phyloP scores from a whole-genome alignment of 768 basidiomycete species.

The Mycena rebaudengoi region DNA sequence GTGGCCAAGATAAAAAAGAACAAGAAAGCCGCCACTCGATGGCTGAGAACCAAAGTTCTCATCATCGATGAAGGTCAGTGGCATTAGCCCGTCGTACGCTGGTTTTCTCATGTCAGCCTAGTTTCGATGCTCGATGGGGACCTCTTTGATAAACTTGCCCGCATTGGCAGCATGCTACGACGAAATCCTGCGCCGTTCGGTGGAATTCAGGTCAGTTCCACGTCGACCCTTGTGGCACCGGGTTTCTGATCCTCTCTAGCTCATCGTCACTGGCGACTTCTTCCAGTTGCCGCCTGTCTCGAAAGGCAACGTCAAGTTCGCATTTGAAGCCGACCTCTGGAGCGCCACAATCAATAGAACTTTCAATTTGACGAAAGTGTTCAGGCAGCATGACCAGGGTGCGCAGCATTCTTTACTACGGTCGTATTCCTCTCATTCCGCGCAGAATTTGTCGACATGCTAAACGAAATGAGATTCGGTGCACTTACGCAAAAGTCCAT shows the following conservation, averaged over 20 bases:
- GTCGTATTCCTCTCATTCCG: background rate
- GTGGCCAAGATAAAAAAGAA: slow-evolving; percentile 77
- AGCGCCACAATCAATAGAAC: slow-evolving; percentile 73
- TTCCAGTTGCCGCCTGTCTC: slow-evolving; percentile 95
- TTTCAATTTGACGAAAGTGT: slow-evolving; percentile 94
- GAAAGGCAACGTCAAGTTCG: slow-evolving; percentile 80
- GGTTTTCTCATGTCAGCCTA: slow-evolving; percentile 37
- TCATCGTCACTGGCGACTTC: slow-evolving; percentile 93
- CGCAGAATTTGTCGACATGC: slow-evolving; percentile 94
- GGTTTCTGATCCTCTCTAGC: background rate
- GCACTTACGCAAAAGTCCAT: slow-evolving; percentile 70
- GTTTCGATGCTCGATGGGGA: slow-evolving; percentile 98
- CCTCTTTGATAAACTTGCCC: slow-evolving; percentile 88
- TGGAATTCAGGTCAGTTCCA: slow-evolving; percentile 88
- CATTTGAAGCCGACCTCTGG: slow-evolving; percentile 90
- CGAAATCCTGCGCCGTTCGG: slow-evolving; percentile 80
- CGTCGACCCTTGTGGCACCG: too few species aligned
- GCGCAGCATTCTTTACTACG: slow-evolving; percentile 30
- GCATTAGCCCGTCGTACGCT: background rate
- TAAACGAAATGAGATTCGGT: slow-evolving; percentile 98
- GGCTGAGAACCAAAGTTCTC: slow-evolving; percentile 84
- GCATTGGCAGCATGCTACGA: slow-evolving; percentile 69
- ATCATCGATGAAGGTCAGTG: slow-evolving; percentile 80
- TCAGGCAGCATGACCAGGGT: slow-evolving; percentile 93
- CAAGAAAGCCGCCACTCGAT: slow-evolving; percentile 80